A percentile compares a stretch with the other conserved stretches of the same genome.
Conservation (phyloP, 805 yeast species). For the Metschnikowia peoriensis region DNA sequence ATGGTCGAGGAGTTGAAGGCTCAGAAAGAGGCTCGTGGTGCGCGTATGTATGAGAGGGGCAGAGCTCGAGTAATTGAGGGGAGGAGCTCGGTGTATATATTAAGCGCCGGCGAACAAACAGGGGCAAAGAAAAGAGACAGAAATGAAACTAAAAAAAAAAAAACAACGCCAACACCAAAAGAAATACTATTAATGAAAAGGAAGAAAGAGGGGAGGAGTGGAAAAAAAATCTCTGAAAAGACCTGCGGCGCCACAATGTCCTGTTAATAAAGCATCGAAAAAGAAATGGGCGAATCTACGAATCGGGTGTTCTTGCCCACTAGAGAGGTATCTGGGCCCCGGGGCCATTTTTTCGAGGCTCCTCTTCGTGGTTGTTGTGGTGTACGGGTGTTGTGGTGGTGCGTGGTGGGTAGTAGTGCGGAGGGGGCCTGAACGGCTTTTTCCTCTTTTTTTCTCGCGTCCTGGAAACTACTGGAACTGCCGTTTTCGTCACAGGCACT, state of each 20-base stretch:
- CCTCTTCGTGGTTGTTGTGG: not conserved
- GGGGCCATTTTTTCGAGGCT: not conserved
- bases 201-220: not conserved
- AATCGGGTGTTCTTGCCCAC: slow-evolving; percentile 7
- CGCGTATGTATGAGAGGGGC: not conserved
- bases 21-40: not conserved
- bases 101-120: not conserved
- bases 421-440: slow-evolving; percentile 8
- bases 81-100: not conserved
- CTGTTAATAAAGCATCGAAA: not conserved
- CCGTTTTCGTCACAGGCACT: not conserved
- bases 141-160: no score
- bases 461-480: not conserved
- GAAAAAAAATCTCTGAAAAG: not conserved
- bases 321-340: slow-evolving; percentile 1
- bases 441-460: not conserved
- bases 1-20: not conserved
- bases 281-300: slow-evolving; percentile 2
- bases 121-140: not conserved
- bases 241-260: not conserved
- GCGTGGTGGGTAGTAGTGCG: not conserved
- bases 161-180: no score
- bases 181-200: no score
- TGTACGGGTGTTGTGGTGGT: slow-evolving; percentile 3
- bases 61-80: no score